Evolutionary conservation across 148 eudicot species (phyloP).

Genomic region (Oxyria digyna): DNA sequence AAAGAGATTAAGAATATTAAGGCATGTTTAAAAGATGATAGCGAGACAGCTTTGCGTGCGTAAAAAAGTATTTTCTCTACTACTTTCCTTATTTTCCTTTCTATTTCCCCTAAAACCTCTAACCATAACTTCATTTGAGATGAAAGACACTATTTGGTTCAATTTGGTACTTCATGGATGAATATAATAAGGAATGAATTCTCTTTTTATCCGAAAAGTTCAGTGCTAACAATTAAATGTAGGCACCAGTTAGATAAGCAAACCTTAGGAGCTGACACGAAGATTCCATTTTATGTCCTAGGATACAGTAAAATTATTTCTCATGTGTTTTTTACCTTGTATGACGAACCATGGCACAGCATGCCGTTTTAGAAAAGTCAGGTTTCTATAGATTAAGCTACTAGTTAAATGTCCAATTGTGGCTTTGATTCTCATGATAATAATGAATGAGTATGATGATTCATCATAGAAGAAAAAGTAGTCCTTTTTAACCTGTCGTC

Average conservation of each 20-base stretch:
- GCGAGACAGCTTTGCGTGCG: neutral
- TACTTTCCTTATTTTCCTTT: too few relatives aligned
- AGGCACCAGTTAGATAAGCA: neutral
- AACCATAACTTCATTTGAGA: too few relatives aligned
- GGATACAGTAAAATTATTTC: neutral
- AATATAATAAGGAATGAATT: too few relatives aligned
- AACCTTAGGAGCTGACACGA: neutral
- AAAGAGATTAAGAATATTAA: neutral
- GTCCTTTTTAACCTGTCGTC: conserved; percentile 36
- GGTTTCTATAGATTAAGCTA: too few relatives aligned
- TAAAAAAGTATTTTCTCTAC: neutral
- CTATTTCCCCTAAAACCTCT: neutral
- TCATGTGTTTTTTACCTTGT: neutral
- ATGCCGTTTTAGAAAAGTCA: too few relatives aligned
- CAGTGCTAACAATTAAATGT: neutral
- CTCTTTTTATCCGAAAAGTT: neutral
- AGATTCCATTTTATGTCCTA: neutral
- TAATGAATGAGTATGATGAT: neutral
- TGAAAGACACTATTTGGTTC: too few relatives aligned
- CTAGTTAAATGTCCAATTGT: neutral
- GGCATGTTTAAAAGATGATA: neutral
- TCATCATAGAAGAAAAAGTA: neutral
- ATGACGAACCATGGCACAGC: neutral
- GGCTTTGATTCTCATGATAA: neutral
- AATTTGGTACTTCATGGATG: too few relatives aligned